phyloP scores from a whole-genome alignment of 371 early-diverging fungal species.

The Apophysomyces variabilis region DNA sequence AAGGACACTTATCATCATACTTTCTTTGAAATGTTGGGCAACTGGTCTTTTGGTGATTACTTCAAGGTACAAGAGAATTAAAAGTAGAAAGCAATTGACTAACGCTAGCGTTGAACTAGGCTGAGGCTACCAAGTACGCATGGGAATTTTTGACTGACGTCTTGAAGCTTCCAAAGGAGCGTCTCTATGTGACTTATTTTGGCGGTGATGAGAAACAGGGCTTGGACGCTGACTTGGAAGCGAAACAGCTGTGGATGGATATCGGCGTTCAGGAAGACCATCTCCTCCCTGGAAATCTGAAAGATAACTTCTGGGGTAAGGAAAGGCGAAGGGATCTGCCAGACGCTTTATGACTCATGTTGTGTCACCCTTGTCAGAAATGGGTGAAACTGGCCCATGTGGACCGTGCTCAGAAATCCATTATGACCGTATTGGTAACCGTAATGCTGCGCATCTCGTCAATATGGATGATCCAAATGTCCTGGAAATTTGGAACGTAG shows the following conservation, averaged over 20 bases:
- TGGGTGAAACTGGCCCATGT: constrained; percentile 99
- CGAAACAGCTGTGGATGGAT: constrained; percentile 93
- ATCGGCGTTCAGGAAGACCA: constrained; percentile 86
- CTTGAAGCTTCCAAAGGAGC: constrained; percentile 83
- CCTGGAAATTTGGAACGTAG: constrained; percentile 99
- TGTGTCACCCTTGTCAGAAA: constrained; percentile 66
- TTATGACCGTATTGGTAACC: constrained; percentile 98
- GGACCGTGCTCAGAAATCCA: constrained; percentile 99
- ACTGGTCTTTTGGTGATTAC: constrained; percentile 99
- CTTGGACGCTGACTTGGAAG: constrained; percentile 90
- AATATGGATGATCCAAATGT: constrained; percentile 99
- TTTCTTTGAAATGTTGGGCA: constrained; percentile 99
- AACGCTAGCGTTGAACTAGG: constrained; percentile 17
- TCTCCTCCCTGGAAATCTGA: constrained; percentile 89
- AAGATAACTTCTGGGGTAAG: constrained; percentile 99
- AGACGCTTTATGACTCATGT: not conserved
- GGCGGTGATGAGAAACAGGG: constrained; percentile 90
- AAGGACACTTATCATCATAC: constrained; percentile 99
- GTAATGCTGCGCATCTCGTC: constrained; percentile 94
- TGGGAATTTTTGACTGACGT: constrained; percentile 97
- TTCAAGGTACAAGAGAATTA: constrained; percentile 78
- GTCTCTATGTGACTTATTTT: constrained; percentile 99
- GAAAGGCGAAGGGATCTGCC: not conserved
- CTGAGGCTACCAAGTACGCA: constrained; percentile 78
- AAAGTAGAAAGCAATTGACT: not conserved